A percentile compares a stretch with the other conserved stretches of the same genome.
phyloP scores from a whole-genome alignment of 2,329 filamentous ascomycete genomes.

The Cylindrodendrum hubeiense region DNA sequence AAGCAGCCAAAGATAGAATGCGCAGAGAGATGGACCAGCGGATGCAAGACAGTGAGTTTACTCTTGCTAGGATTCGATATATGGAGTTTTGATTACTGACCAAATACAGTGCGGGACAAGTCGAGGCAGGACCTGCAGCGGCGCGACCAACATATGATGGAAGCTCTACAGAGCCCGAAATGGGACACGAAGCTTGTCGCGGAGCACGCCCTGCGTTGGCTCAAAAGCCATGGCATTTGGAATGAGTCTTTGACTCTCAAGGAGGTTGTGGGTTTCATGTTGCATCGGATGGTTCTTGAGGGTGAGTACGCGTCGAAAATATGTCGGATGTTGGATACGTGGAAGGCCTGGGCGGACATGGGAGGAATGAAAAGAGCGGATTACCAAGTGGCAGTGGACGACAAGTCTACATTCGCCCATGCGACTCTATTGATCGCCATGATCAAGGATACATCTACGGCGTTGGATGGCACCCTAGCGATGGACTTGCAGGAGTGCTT shows the following conservation, averaged over 20 bases:
- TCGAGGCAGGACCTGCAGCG: conserved; percentile 55
- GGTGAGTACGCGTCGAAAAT: conserved; percentile 56
- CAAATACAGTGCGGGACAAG: conserved; percentile 55
- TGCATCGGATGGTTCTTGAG: conserved; percentile 67
- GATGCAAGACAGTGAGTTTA: conserved; percentile 59
- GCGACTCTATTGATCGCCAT: conserved; percentile 62
- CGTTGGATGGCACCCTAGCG: conserved; percentile 60
- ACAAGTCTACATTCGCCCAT: conserved; percentile 58
- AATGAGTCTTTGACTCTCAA: conserved; percentile 48
- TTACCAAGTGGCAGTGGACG: conserved; percentile 53
- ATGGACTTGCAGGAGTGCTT: conserved; percentile 68
- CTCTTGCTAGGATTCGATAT: not conserved
- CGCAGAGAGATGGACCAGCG: conserved; percentile 57
- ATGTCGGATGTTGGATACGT: conserved; percentile 61
- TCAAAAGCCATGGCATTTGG: conserved; percentile 49
- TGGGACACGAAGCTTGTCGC: conserved; percentile 64
- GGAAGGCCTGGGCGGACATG: conserved; percentile 68
- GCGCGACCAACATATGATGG: conserved; percentile 59
- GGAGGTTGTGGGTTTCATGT: conserved; percentile 58
- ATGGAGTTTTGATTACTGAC: conserved; percentile 7
- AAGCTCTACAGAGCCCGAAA: conserved; percentile 66
- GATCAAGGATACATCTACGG: conserved; percentile 59
- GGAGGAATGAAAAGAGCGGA: conserved; percentile 65
- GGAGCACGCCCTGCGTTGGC: conserved; percentile 58
- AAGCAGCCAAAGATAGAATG: conserved; percentile 56